Evolutionary conservation across 441 rosid species (phyloP).

Genomic region (Erodium trifolium): DNA sequence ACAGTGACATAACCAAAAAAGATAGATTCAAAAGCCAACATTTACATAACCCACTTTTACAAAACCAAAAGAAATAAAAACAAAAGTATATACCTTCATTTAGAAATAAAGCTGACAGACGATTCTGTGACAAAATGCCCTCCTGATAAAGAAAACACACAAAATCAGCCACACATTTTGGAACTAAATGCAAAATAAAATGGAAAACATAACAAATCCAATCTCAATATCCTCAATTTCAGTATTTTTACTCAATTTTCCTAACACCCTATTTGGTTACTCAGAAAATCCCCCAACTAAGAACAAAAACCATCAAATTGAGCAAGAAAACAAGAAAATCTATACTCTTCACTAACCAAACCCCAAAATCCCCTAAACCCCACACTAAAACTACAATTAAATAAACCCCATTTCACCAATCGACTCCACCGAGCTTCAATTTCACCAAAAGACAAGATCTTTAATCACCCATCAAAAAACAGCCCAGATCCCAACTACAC

Average conservation of each 20-base stretch:
- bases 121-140: slow-evolving; percentile 36
- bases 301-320: neutral
- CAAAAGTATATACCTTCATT: slow-evolving; percentile 43
- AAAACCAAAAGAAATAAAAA: slow-evolving; percentile 5
- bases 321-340: neutral
- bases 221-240: neutral
- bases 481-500: neutral
- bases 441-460: neutral
- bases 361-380: neutral
- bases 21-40: too few relatives aligned
- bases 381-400: neutral
- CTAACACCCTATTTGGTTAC: neutral
- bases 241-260: neutral
- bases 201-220: neutral
- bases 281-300: neutral
- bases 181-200: neutral
- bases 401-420: neutral
- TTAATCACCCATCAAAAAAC: neutral
- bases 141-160: slow-evolving; percentile 29
- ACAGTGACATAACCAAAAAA: neutral
- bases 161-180: neutral
- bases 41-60: neutral
- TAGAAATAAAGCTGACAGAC: slow-evolving; percentile 51
- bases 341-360: neutral
- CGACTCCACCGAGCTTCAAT: neutral